Evolutionary conservation across 768 basidiomycete species (phyloP), one percentile per base, ranked within the genome.

Genomic region (Boletus pseudopeckii): DNA sequence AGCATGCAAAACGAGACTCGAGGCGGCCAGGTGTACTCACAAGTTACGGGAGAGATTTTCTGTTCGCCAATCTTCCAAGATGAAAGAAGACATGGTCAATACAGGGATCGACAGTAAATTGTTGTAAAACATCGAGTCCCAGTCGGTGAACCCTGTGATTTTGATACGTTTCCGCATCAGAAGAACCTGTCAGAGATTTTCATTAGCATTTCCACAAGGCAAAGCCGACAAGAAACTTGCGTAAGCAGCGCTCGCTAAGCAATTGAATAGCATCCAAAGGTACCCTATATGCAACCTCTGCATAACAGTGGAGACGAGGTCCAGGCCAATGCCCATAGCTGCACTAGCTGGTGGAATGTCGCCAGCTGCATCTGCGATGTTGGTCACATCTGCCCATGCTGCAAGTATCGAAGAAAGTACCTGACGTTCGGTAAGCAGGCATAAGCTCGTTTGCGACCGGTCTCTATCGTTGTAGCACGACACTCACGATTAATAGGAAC

Each of bases 81-180:
- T 59, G 59, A 98, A 59, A 9, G 95, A 97, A 65, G 87, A 92
- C 47, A 92, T 63, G 50, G 80, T 78, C 41, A 99, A 76, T 37
- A 98, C 85, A 5, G 97, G 97, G 62, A 98, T 95, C 18, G 92
- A 96, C 48, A 98, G 75, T 42, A 98, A 69, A 71, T 98, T 99
- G 76, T 96, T 97, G 77, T 98, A 98, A 75, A 92, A 96, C 94
- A 98, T 98, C 13, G 94, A 87, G 66, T 98, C 96, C 95, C 94
- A 97, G 65, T 99, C 96, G 45, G 93, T 86, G 75, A 98, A 98
- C 18, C 92, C 92, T 15, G 93, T 98, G 39, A 78, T 71, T 75
- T 98, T 98, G 77, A 99, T 98, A 52, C 88, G 82, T 70, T 96
- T 98, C 53, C 97, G 84, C 97, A 98, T 98, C 38, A 90, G 79